Conservation (phyloP, 345 rosid genomes). For the Ricinus communis region DNA sequence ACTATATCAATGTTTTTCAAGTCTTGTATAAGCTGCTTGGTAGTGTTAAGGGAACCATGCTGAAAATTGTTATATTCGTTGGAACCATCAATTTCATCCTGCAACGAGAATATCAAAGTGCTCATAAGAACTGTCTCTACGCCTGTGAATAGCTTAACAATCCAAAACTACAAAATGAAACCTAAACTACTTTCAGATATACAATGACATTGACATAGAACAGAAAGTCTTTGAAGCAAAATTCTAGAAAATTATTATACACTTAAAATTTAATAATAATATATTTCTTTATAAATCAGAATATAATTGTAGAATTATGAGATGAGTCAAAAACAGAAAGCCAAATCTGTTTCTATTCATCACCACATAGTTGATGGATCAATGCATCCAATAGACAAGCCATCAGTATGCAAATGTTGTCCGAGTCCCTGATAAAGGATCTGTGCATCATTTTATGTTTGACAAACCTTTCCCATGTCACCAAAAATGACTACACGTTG, state of each 20-base stretch:
- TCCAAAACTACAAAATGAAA: background rate
- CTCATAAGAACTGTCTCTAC: slow-evolving; percentile 7
- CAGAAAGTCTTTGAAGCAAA: background rate
- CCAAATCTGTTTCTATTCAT: no score
- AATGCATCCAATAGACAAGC: no score
- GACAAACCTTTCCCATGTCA: slow-evolving; percentile 80
- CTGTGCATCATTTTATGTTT: background rate
- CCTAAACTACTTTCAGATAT: background rate
- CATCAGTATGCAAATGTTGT: no score
- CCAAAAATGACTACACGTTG: slow-evolving; percentile 72
- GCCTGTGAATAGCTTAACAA: background rate
- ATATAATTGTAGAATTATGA: no score
- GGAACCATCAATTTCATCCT: slow-evolving; percentile 73
- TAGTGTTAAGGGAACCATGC: slow-evolving; percentile 60
- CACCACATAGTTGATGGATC: no score
- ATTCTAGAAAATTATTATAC: no score
- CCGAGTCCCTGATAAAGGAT: no score
- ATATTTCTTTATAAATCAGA: no score
- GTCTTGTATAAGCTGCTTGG: slow-evolving; percentile 57
- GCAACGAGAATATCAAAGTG: slow-evolving; percentile 1
- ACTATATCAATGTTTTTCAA: slow-evolving; percentile 51
- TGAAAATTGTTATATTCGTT: slow-evolving; percentile 52
- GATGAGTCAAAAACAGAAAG: background rate
- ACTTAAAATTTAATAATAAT: no score
- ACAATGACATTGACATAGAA: background rate